Percentiles rank a stretch among this genome's conserved stretches.
These are phyloP conservation scores for Tuctoria greenei DNA, from an alignment of 176 grass and related monocot genomes.

Conservation along the genomic window DNA sequence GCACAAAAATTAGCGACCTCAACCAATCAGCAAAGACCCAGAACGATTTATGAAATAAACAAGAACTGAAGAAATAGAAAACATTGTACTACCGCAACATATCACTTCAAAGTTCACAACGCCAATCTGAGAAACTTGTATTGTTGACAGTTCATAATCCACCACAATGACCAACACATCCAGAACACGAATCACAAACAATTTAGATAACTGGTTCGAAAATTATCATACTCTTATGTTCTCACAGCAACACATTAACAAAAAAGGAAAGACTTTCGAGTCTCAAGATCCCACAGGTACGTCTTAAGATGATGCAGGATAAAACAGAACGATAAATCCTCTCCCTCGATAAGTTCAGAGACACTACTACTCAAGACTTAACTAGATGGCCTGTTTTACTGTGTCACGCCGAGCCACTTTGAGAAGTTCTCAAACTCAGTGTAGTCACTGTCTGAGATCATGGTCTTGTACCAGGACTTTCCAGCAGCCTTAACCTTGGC, in stretches of 20 bases:
- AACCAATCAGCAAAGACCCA: too few species aligned
- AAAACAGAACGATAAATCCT: conserved; percentile 21
- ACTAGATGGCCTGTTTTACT: conserved; percentile 39
- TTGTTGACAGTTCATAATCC: too few species aligned
- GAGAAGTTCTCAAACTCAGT: conserved; percentile 74
- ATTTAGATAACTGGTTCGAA: conserved; percentile 6
- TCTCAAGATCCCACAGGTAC: conserved; percentile 21
- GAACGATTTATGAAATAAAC: too few species aligned
- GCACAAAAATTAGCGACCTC: too few species aligned
- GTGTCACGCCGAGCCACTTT: conserved; percentile 78
- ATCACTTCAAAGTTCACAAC: too few species aligned
- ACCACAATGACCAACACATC: background rate
- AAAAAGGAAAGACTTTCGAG: background rate
- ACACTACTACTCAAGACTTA: conserved; percentile 47
- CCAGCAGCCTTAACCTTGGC: conserved; percentile 57
- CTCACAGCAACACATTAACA: conserved; percentile 12
- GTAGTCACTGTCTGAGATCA: conserved; percentile 83
- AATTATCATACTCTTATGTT: conserved; percentile 32
- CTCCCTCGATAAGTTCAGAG: background rate
- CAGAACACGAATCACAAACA: background rate
- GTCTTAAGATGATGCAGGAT: conserved; percentile 22
- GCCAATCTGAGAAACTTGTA: too few species aligned
- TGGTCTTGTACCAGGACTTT: conserved; percentile 81
- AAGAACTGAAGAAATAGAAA: too few species aligned
- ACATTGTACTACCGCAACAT: too few species aligned